A percentile compares a stretch with the other conserved stretches of the same genome.
These are phyloP conservation scores for Thielaviopsis populi DNA, from an alignment of 2,329 filamentous ascomycete genomes.

Conservation along the genomic window DNA sequence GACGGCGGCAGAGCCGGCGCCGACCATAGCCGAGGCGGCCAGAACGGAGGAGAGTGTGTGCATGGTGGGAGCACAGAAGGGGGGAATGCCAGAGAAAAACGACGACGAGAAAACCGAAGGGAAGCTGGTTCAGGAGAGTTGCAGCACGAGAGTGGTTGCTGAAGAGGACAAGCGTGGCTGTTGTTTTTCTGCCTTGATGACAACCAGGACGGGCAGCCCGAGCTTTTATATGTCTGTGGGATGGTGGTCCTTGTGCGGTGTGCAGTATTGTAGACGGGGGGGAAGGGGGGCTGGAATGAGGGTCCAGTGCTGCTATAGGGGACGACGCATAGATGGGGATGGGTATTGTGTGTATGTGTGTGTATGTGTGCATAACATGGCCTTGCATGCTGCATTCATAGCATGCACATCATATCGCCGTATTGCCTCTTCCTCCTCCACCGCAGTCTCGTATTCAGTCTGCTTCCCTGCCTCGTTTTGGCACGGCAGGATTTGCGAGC, in stretches of 20 bases:
- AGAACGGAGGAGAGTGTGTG: conserved; percentile 12
- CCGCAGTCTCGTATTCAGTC: neutral
- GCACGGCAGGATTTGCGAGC: neutral
- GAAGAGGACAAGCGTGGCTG: too few relatives aligned
- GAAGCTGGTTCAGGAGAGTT: neutral
- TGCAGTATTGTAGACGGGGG: too few relatives aligned
- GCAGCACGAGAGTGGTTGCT: neutral
- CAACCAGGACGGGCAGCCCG: too few relatives aligned
- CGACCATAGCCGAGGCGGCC: conserved; percentile 12
- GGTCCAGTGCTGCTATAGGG: too few relatives aligned
- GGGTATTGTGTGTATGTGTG: too few relatives aligned
- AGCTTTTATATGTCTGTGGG: too few relatives aligned
- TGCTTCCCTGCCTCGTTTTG: neutral
- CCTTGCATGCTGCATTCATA: too few relatives aligned
- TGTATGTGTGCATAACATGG: too few relatives aligned
- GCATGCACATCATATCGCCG: neutral
- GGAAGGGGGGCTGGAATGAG: too few relatives aligned
- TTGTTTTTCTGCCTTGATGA: neutral
- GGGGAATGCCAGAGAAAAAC: neutral
- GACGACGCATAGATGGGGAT: too few relatives aligned
- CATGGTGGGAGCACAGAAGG: neutral
- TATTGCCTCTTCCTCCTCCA: neutral
- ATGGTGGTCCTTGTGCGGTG: too few relatives aligned
- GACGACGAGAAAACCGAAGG: neutral
- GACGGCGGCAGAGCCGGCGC: conserved; percentile 8